A percentile compares a stretch with the other conserved stretches of the same genome.
phyloP scores from a whole-genome alignment of 768 basidiomycete genomes.

The Tephrocybe sp. region DNA sequence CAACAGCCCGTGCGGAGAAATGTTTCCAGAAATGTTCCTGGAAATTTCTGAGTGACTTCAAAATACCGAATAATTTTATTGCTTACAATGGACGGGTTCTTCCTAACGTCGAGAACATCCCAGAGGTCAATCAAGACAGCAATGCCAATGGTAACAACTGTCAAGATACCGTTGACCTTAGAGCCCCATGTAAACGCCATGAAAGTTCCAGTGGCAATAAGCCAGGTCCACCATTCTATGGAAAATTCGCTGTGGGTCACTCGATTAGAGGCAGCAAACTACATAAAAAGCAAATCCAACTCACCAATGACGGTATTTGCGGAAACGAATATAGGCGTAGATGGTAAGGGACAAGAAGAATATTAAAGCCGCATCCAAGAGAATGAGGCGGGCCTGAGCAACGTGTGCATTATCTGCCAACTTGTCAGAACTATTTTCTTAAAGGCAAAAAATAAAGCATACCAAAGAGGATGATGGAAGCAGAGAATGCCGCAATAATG shows the following conservation, averaged over 20 bases:
- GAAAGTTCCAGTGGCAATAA: conserved; percentile 84
- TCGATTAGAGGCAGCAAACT: conserved; percentile 2
- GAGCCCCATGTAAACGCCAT: conserved; percentile 97
- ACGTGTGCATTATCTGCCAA: conserved; percentile 90
- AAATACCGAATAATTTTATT: conserved; percentile 4
- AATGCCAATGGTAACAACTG: conserved; percentile 84
- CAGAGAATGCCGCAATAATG: conserved; percentile 87
- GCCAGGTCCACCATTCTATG: conserved; percentile 93
- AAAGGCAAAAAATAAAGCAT: conserved; percentile 25
- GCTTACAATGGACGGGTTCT: conserved; percentile 76
- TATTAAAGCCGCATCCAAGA: conserved; percentile 90
- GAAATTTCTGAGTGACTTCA: neutral
- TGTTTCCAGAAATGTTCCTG: conserved; percentile 91
- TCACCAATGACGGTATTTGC: conserved; percentile 88
- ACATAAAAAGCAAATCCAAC: conserved; percentile 24
- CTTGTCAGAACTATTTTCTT: neutral
- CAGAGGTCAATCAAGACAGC: conserved; percentile 94
- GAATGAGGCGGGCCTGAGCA: conserved; percentile 93
- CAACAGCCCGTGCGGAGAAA: conserved; percentile 81
- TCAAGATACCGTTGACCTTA: conserved; percentile 96
- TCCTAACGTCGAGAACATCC: conserved; percentile 86
- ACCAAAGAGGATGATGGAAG: conserved; percentile 87
- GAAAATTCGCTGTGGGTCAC: conserved; percentile 71
- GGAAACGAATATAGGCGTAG: conserved; percentile 91
- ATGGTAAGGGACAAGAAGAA: conserved; percentile 96